These are phyloP conservation scores for Starmerella cellae DNA, from an alignment of 805 yeast genomes.

Conservation along the genomic window DNA sequence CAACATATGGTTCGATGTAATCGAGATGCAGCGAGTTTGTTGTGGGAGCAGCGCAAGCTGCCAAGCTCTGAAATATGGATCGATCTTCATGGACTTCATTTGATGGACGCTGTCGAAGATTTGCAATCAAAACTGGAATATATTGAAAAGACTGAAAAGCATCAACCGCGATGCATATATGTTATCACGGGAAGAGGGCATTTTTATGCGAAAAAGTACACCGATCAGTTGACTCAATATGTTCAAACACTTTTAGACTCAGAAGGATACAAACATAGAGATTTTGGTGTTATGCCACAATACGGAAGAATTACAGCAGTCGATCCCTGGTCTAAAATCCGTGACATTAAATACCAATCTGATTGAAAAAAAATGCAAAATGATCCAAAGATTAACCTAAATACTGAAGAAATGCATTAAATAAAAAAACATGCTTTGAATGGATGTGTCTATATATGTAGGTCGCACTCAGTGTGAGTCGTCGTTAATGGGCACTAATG, in stretches of 20 bases:
- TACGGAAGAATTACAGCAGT: constrained; percentile 32
- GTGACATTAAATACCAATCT: too few relatives aligned
- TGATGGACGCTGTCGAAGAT: constrained; percentile 26
- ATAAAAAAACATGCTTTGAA: too few relatives aligned
- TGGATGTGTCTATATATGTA: too few relatives aligned
- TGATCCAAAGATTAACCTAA: too few relatives aligned
- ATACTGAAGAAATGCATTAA: too few relatives aligned
- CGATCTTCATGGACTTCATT: constrained; percentile 29
- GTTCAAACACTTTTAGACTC: constrained; percentile 27
- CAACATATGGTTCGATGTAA: constrained; percentile 22
- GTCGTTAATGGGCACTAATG: constrained; percentile 35
- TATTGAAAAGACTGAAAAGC: constrained; percentile 19
- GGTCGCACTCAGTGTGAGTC: too few relatives aligned
- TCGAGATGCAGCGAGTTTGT: constrained; percentile 21
- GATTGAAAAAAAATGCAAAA: too few relatives aligned
- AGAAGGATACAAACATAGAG: constrained; percentile 31
- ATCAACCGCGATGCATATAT: constrained; percentile 23
- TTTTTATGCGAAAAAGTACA: constrained; percentile 17
- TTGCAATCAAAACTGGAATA: constrained; percentile 20
- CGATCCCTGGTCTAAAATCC: constrained; percentile 26
- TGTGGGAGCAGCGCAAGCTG: constrained; percentile 20
- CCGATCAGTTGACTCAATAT: constrained; percentile 25
- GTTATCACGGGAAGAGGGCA: constrained; percentile 28
- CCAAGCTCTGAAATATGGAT: constrained; percentile 23
- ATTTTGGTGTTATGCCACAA: constrained; percentile 25